Percentiles rank a stretch among this genome's conserved stretches.
Evolutionary conservation across 1,284 basidiomycete genomes (phyloP).

Genomic region (Stygiomarasmius scandens): DNA sequence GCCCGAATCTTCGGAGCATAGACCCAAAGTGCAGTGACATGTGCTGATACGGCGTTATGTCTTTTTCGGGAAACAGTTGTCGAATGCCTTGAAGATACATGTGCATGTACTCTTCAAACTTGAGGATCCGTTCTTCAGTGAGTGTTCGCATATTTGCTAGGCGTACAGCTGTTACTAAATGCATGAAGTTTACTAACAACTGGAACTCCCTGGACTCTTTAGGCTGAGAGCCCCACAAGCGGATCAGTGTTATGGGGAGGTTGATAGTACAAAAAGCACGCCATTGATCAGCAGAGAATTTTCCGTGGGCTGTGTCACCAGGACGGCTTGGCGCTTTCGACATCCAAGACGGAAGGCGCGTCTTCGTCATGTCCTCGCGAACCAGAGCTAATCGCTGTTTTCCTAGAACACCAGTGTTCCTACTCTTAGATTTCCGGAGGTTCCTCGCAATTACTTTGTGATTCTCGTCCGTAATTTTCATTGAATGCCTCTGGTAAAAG

Average conservation of each 20-base stretch:
- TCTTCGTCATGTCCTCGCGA: constrained; percentile 28
- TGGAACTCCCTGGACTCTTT: constrained; percentile 17
- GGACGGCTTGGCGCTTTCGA: constrained; percentile 28
- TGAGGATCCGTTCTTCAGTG: constrained; percentile 17
- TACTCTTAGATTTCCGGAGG: neutral
- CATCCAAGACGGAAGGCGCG: constrained; percentile 33
- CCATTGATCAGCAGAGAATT: constrained; percentile 43
- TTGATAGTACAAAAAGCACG: constrained; percentile 29
- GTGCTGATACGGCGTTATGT: constrained; percentile 40
- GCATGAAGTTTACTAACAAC: constrained; percentile 40
- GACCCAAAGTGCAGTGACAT: constrained; percentile 34
- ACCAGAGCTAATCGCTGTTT: constrained; percentile 24
- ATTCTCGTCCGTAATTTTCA: neutral
- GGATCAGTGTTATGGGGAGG: constrained; percentile 34
- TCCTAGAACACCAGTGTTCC: constrained; percentile 27
- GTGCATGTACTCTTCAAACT: constrained; percentile 31
- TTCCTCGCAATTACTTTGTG: neutral
- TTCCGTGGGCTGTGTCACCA: constrained; percentile 32
- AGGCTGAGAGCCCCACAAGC: constrained; percentile 34
- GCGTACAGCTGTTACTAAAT: constrained; percentile 37
- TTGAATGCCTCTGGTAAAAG: neutral
- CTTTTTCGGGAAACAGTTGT: constrained; percentile 30
- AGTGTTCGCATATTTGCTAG: constrained; percentile 28
- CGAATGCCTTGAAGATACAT: constrained; percentile 31
- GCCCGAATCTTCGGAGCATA: constrained; percentile 33